Conservation (phyloP, 129 eudicot genomes). For the Flaveria robusta region DNA sequence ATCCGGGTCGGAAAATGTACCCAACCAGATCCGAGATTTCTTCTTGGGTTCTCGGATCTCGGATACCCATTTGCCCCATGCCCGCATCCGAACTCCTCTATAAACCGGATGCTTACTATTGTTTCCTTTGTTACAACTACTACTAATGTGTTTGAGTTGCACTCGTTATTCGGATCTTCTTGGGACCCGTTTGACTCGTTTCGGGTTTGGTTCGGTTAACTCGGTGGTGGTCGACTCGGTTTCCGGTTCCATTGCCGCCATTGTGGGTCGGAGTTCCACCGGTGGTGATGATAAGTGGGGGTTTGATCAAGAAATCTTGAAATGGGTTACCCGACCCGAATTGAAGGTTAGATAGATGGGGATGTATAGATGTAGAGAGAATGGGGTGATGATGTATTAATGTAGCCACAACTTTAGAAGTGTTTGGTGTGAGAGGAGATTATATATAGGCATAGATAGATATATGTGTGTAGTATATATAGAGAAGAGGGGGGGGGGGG, state of each 20-base stretch:
- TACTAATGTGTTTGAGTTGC: neutral
- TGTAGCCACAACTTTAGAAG: constrained; percentile 22
- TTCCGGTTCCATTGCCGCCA: constrained; percentile 15
- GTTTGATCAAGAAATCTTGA: constrained; percentile 1
- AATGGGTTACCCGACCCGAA: constrained; percentile 20
- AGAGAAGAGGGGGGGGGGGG: no score
- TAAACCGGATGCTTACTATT: constrained; percentile 65
- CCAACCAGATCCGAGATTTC: constrained; percentile 94
- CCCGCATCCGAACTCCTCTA: constrained; percentile 78
- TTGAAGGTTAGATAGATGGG: neutral
- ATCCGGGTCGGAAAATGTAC: constrained; percentile 76
- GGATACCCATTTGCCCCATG: constrained; percentile 94
- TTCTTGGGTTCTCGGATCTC: constrained; percentile 87
- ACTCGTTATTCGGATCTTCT: constrained; percentile 28
- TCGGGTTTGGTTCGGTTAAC: constrained; percentile 26
- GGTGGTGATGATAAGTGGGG: no score
- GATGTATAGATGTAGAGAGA: neutral
- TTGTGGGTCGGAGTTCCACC: neutral
- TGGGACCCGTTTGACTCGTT: constrained; percentile 35
- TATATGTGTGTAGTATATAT: neutral
- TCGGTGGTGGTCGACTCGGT: constrained; percentile 29
- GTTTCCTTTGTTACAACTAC: neutral
- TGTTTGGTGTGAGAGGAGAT: constrained; percentile 34
- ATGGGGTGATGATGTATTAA: neutral
- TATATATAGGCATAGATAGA: constrained; percentile 1